Evolutionary conservation across 805 yeast species (phyloP).

Genomic region (Hemisphaericaspora nanyangensis): DNA sequence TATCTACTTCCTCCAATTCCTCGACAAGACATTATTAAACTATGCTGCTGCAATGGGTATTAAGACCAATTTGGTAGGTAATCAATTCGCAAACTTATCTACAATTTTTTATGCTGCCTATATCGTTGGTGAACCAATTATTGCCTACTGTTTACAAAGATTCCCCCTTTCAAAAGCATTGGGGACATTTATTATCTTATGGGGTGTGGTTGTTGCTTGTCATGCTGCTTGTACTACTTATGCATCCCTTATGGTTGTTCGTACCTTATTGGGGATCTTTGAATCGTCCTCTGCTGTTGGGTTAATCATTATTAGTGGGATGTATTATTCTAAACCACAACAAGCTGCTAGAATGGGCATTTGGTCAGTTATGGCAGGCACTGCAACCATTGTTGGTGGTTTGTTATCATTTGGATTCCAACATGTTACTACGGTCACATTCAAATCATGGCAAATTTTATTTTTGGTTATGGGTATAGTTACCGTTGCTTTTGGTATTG

Average conservation of each 20-base stretch:
- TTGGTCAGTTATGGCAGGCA: conserved; percentile 58
- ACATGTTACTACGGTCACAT: conserved; percentile 36
- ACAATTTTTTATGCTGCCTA: conserved; percentile 53
- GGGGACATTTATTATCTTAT: conserved; percentile 42
- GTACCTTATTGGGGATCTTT: conserved; percentile 51
- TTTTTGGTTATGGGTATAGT: conserved; percentile 53
- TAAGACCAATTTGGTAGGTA: conserved; percentile 42
- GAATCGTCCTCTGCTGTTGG: conserved; percentile 58
- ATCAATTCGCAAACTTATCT: conserved; percentile 49
- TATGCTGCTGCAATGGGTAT: conserved; percentile 68
- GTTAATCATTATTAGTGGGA: conserved; percentile 52
- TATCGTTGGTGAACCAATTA: conserved; percentile 51
- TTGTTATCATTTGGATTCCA: conserved; percentile 49
- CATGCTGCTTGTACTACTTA: conserved; percentile 52
- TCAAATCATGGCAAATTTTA: conserved; percentile 60
- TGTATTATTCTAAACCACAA: conserved; percentile 56
- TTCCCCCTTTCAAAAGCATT: conserved; percentile 52
- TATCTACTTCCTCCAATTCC: conserved; percentile 53
- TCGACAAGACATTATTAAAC: conserved; percentile 56
- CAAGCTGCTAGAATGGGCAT: conserved; percentile 51
- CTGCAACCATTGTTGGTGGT: conserved; percentile 49
- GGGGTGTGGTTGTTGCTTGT: conserved; percentile 52
- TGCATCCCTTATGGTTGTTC: conserved; percentile 52
- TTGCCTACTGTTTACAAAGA: conserved; percentile 38
- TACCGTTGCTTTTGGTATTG: conserved; percentile 48